Evolutionary conservation across 371 early-diverging fungal genomes (phyloP), one percentile per base, ranked within the genome.

Genomic region (Saksenaea vasiformis): DNA sequence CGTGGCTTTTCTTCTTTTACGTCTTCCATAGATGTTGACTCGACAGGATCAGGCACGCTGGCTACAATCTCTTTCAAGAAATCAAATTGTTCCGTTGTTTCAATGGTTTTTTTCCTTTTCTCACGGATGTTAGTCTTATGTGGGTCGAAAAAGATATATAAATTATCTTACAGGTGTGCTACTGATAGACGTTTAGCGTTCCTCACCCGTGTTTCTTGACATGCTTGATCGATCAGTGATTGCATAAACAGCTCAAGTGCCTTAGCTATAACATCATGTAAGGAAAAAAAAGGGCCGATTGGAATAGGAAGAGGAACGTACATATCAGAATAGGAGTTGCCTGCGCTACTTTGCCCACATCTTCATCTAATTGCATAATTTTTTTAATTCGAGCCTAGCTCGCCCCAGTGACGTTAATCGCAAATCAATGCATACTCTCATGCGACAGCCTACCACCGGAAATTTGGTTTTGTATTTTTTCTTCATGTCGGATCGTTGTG

Each of bases 311-410:
- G 35, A n/a, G 54, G 27, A 11, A 41, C 58, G 58, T 91, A 89
- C 97, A 96, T 44, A 99, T 94, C 47, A 99, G 86, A 31, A 99
- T 92, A 0, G 99, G 99, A 1, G 99, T 99, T 41, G 95, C 96
- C 66, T 93, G 94, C 7, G 98, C 94, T 67, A 99, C 95, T 79
- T 99, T 99, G 66, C 99, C 99, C n/a, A 99, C 97, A 74, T 99
- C 99, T 66, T 99, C 99, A 83, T 99, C 98, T 74, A 91, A 84
- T 71, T 99, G 98, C 98, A 99, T 99, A 68, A 99, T 98, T 87
- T 98, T 98, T 75, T 99, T 99, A 76, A 99, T 98, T 57, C 99
- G 90, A 17, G 99, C 98, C 96, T 97, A 83, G 19, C 26, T 36
- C 17, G 39, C 55, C 19, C 31, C 43, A 55, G 19, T 41, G 38